Conservation (phyloP, 2,329 filamentous ascomycete genomes). For the Myriosclerotinia duriaeana region DNA sequence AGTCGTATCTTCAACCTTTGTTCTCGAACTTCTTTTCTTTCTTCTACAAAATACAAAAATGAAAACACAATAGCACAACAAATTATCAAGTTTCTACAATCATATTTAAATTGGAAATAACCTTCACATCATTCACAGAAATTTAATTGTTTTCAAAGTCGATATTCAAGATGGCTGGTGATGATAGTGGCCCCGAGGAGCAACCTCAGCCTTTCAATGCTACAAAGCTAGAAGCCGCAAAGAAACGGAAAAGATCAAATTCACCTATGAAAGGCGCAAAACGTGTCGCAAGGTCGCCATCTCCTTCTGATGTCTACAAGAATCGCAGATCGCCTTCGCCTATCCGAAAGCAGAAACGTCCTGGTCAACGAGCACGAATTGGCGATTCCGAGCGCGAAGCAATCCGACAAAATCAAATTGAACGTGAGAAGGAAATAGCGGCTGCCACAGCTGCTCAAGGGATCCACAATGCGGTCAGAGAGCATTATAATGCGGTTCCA, state of each 20-base stretch:
- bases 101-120: not conserved
- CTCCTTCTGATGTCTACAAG: constrained; percentile 33
- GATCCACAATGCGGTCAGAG: constrained; percentile 80
- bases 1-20: constrained; percentile 8
- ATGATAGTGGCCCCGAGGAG: constrained; percentile 36
- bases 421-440: constrained; percentile 54
- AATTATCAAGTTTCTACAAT: not conserved
- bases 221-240: constrained; percentile 45
- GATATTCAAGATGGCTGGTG: constrained; percentile 41
- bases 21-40: constrained; percentile 7
- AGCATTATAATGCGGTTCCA: constrained; percentile 95
- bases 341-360: constrained; percentile 65
- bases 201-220: constrained; percentile 46
- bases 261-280: constrained; percentile 41
- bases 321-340: constrained; percentile 36
- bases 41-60: not conserved
- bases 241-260: constrained; percentile 45
- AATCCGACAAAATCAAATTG: constrained; percentile 58
- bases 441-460: constrained; percentile 47
- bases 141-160: not conserved
- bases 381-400: constrained; percentile 66
- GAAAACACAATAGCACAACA: not conserved
- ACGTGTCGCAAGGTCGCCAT: constrained; percentile 34
- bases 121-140: not conserved
- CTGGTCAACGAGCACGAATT: constrained; percentile 65